Evolutionary conservation across 2,329 filamentous ascomycete genomes (phyloP), one percentile per base, ranked within the genome.

Genomic region (Cephalotrichum gorgonifer): DNA sequence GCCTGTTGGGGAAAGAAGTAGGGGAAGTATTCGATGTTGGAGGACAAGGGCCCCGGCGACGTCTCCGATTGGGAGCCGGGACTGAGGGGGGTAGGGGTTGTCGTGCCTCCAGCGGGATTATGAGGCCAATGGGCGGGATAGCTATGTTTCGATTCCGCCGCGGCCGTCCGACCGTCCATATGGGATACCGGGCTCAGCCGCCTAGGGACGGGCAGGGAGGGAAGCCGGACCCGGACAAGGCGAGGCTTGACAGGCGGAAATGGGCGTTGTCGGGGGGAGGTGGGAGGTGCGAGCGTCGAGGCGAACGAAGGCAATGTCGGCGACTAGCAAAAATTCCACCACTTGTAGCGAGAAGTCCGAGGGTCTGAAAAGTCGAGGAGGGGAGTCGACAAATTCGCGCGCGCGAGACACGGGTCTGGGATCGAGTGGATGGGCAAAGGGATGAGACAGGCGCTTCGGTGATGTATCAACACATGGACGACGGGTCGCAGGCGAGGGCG

Each of bases 1-100:
- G 74, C 68, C 54, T 81, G 77, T 53, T 80, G 78, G 15, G 77
- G 77, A 51, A 80, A 69, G 56, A 80, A 66, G 54, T 79, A 71
- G 31, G 78, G 78, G 26, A 78, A 66, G 51, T 79, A 67, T 54
- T 80, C 75, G 57, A 79, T 57, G 52, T 71, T 69, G 53, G 69
- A 61, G 46, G 71, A 63, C 49, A 65, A 62, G 43, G 56, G 54
- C 50, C 52, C 55, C 27, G 50, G 64, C 63, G 41, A 62, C 49
- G 50, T 57, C 52, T 53, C 57, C 55, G 54, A 58, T 54, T 52
- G 64, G 35, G 43, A 47, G 22, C 43, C 46, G 48, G 26, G 49
- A 26, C 35, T 63, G 62, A 57, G 57, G 58, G 54, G 47, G 7
- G 39, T 43, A 15, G 54, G 51, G n/a, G 51, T 50, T 44, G 54